These are phyloP conservation scores for Alternaria angustiovoidea DNA, from an alignment of 2,329 filamentous ascomycete species.

Conservation along the genomic window DNA sequence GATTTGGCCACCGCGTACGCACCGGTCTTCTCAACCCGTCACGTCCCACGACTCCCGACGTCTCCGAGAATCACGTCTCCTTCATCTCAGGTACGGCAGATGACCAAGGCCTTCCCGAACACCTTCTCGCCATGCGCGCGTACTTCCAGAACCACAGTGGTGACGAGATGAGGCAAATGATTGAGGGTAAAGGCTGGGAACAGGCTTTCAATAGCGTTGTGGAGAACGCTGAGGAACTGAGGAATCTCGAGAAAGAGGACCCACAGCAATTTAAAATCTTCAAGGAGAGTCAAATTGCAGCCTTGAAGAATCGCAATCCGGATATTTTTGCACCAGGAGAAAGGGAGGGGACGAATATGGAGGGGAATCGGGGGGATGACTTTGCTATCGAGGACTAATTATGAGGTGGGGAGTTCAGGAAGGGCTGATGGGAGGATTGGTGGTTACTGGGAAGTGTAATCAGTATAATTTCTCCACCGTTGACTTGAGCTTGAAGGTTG, in stretches of 20 bases:
- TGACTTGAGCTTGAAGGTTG: not conserved
- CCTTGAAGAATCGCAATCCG: constrained; percentile 47
- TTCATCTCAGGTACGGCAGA: constrained; percentile 46
- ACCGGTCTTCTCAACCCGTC: constrained; percentile 64
- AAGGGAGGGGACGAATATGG: not conserved
- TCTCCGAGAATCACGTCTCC: constrained; percentile 18
- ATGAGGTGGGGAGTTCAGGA: not conserved
- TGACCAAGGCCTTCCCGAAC: constrained; percentile 45
- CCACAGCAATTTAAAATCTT: constrained; percentile 45
- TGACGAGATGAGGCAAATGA: constrained; percentile 63
- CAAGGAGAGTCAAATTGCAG: constrained; percentile 49
- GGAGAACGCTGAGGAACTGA: constrained; percentile 72
- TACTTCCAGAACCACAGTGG: constrained; percentile 71
- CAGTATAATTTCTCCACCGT: not conserved
- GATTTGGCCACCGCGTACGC: constrained; percentile 71
- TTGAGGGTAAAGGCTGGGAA: constrained; percentile 67
- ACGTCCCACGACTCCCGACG: constrained; percentile 34
- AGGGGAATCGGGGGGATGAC: not conserved
- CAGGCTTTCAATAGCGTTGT: constrained; percentile 69
- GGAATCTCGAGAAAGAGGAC: constrained; percentile 60
- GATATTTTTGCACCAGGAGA: constrained; percentile 26
- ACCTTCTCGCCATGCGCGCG: constrained; percentile 65
- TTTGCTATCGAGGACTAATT: constrained; percentile 16
- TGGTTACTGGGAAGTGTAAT: not conserved
- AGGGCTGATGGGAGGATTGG: not conserved